Conservation (phyloP, 2,329 filamentous ascomycete species). For the Capronia americana region DNA sequence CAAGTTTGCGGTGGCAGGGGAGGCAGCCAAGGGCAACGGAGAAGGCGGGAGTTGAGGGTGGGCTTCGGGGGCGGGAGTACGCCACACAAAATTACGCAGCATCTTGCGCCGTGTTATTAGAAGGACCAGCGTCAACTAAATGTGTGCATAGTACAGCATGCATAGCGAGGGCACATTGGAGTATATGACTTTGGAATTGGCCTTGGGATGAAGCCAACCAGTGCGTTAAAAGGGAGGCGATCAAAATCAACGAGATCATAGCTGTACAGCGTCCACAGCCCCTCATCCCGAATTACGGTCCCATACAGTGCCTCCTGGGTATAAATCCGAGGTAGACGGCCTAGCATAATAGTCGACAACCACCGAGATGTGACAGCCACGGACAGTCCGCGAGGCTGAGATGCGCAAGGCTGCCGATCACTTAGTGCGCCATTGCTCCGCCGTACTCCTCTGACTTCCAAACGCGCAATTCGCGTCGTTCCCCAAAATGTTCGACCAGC, state of each 20-base stretch:
- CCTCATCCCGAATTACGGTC: not conserved
- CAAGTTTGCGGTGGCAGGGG: not conserved
- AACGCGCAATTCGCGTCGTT: not conserved
- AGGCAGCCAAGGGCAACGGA: not conserved
- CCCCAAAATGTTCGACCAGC: too few species aligned
- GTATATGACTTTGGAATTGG: not conserved
- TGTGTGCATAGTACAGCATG: not conserved
- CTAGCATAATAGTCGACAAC: not conserved
- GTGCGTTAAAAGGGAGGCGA: not conserved
- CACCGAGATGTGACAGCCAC: too few species aligned
- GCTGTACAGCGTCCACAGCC: not conserved
- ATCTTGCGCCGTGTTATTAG: too few species aligned
- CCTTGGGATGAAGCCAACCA: not conserved
- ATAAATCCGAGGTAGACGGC: not conserved
- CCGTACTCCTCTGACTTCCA: not conserved
- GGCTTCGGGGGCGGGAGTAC: not conserved
- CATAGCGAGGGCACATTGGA: not conserved
- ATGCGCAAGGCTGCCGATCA: not conserved
- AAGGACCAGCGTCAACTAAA: not conserved
- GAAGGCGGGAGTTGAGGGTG: not conserved
- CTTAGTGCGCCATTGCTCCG: not conserved
- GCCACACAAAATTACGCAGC: not conserved
- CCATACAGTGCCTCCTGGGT: not conserved
- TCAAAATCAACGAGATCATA: not conserved
- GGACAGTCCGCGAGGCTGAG: not conserved